These are phyloP conservation scores for Aspergillus spinulosporus DNA, from an alignment of 2,329 filamentous ascomycete genomes.

Conservation along the genomic window DNA sequence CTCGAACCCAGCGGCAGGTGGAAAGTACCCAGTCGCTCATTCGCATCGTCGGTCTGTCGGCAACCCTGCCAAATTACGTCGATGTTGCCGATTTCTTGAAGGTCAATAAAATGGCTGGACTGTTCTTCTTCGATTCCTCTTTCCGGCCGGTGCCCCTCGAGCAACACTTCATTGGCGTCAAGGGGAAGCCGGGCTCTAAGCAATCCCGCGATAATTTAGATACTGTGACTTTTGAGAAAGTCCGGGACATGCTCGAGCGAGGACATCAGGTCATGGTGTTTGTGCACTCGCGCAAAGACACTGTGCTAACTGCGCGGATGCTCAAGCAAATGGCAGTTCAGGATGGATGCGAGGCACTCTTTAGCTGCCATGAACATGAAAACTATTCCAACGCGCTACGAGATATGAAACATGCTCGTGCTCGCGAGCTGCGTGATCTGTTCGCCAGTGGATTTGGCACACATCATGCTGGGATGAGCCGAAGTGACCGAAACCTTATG, in stretches of 20 bases:
- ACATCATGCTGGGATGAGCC: conserved; percentile 95
- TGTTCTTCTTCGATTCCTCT: conserved; percentile 96
- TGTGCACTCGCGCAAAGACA: conserved; percentile 94
- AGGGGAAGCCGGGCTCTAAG: conserved; percentile 77
- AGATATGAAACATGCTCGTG: conserved; percentile 83
- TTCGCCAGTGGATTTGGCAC: conserved; percentile 89
- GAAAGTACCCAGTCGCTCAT: conserved; percentile 98
- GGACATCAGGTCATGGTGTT: conserved; percentile 99
- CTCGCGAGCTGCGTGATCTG: conserved; percentile 83
- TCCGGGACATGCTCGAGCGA: conserved; percentile 82
- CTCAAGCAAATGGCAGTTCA: conserved; percentile 84
- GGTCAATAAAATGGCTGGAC: conserved; percentile 85
- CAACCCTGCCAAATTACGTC: conserved; percentile 92
- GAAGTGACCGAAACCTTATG: conserved; percentile 92
- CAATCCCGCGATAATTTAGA: conserved; percentile 88
- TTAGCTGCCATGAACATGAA: conserved; percentile 77
- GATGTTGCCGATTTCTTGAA: conserved; percentile 97
- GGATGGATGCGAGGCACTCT: conserved; percentile 73
- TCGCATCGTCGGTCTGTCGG: conserved; percentile 90
- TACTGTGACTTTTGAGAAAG: conserved; percentile 85
- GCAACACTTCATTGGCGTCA: conserved; percentile 96
- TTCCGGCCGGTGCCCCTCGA: conserved; percentile 95
- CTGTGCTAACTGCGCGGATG: conserved; percentile 80
- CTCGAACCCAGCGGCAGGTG: conserved; percentile 90
- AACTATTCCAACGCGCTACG: conserved; percentile 75